Base-by-base conservation (phyloP, 2,329 filamentous ascomycete genomes). In the Ophiocordyceps robertsii region DNA sequence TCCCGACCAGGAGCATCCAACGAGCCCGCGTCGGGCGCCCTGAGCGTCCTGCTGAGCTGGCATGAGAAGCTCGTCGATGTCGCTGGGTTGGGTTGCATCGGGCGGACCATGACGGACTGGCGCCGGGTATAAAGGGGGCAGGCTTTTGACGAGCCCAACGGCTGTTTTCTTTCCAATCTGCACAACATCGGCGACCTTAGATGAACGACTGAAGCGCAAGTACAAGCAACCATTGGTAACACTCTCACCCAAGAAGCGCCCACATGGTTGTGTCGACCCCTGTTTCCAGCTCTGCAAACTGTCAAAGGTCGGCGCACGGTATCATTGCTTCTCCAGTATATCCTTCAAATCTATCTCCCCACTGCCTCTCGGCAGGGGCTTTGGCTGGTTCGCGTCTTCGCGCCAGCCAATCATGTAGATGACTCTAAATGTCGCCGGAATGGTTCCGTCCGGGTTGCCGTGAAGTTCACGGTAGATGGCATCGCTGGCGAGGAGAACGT, bases 401-500 rank as follows among this genome's bases (percentile, higher is more conserved):
- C 90, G 93, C 92, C 92, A 98, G 0, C 92, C 92, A 62, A 98
- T 98, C 89, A 96, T 95, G 62, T 92, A 95, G 47, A 98, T 95
- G 52, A 95, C 73, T 51, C 92, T 75, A 58, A 95, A 98, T 0
- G 92, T 98, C 1, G 92, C 92, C 1, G 92, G 92, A 47, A 92
- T 71, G 1, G 68, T 76, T 17, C 75, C 83, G 53, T 85, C 82
- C 37, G 80, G 73, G 54, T 93, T 88, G 16, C 85, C 89, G 61
- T 98, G 88, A 44, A 98, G 65, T 57, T 83, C 80, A 39, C 78
- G 74, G 59, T 98, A 98, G 44, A 98, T 95, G 35, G 79, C 84
- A 50, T 96, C 85, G 24, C 79, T 82, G 8, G 92, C 92, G 36
- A 95, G 66, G 46, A 98, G 64, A 10, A 95, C 86, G 54, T 98